Evolutionary conservation across 257 asterid species (phyloP).

Genomic region (Leptodermis oblonga): DNA sequence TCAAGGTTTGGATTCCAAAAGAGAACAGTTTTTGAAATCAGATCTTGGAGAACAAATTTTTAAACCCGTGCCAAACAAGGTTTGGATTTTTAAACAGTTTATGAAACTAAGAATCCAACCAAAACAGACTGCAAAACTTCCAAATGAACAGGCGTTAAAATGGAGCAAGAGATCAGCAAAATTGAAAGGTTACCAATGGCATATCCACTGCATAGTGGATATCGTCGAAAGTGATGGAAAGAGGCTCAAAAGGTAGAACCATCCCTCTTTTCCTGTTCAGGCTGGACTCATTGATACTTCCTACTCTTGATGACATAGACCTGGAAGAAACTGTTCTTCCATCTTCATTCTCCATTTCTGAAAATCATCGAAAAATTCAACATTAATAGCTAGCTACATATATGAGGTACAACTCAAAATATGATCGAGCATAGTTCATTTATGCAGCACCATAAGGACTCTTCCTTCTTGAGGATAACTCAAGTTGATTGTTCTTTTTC

Average conservation of each 20-base stretch:
- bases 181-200: constrained; percentile 59
- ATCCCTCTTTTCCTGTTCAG: constrained; percentile 68
- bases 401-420: not conserved
- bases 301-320: constrained; percentile 12
- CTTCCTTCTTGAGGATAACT: constrained; percentile 28
- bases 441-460: constrained; percentile 11
- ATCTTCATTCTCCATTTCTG: constrained; percentile 12
- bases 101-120: too few species aligned
- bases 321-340: constrained; percentile 17
- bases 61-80: too few species aligned
- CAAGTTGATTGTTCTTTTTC: constrained; percentile 30
- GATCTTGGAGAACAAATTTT: too few species aligned
- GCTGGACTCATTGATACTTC: constrained; percentile 1
- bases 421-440: too few species aligned
- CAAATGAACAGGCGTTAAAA: too few species aligned
- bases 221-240: constrained; percentile 74
- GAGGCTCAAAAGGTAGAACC: constrained; percentile 92
- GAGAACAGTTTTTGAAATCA: too few species aligned
- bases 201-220: constrained; percentile 74
- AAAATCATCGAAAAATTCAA: not conserved
- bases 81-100: too few species aligned
- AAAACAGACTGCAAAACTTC: too few species aligned
- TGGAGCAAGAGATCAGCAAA: not conserved
- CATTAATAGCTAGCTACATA: not conserved
- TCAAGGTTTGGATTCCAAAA: too few species aligned